Evolutionary conservation across 1,284 basidiomycete species (phyloP).

Genomic region (Agaricales sp.): DNA sequence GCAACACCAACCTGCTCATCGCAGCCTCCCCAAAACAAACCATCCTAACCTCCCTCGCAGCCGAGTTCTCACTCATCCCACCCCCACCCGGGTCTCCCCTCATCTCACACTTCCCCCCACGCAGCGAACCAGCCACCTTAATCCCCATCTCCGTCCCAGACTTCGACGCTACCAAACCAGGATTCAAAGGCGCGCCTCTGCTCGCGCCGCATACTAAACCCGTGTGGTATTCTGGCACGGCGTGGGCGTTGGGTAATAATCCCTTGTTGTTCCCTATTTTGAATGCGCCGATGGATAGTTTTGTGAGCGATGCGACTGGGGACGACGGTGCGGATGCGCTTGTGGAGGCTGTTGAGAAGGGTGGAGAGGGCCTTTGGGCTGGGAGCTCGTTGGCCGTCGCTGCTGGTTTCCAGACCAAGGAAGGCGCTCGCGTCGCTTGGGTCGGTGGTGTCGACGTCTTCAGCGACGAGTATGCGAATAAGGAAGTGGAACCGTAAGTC

Average conservation of each 20-base stretch:
- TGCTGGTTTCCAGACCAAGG: slow-evolving; percentile 80
- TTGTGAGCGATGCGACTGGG: slow-evolving; percentile 52
- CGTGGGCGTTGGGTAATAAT: slow-evolving; percentile 67
- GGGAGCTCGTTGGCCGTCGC: slow-evolving; percentile 71
- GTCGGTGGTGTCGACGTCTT: slow-evolving; percentile 78
- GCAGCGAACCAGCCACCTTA: slow-evolving; percentile 43
- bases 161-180: slow-evolving; percentile 9
- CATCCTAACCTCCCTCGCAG: slow-evolving; percentile 56
- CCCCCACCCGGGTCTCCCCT: slow-evolving; percentile 66
- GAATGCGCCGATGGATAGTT: slow-evolving; percentile 65
- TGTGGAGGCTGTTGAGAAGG: slow-evolving; percentile 57
- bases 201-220: slow-evolving; percentile 32
- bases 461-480: slow-evolving; percentile 57
- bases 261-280: slow-evolving; percentile 81
- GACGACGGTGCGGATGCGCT: slow-evolving; percentile 47
- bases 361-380: slow-evolving; percentile 69
- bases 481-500: slow-evolving; percentile 52
- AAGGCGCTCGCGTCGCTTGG: slow-evolving; percentile 74
- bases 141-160: slow-evolving; percentile 44
- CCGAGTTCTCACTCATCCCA: slow-evolving; percentile 70
- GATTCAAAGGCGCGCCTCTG: neutral
- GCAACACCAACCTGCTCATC: slow-evolving; percentile 78
- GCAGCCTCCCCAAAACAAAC: slow-evolving; percentile 70
- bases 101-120: slow-evolving; percentile 67
- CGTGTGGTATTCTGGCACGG: slow-evolving; percentile 72